phyloP scores from a whole-genome alignment of 1,284 basidiomycete genomes.

The Malassezia sympodialis region DNA sequence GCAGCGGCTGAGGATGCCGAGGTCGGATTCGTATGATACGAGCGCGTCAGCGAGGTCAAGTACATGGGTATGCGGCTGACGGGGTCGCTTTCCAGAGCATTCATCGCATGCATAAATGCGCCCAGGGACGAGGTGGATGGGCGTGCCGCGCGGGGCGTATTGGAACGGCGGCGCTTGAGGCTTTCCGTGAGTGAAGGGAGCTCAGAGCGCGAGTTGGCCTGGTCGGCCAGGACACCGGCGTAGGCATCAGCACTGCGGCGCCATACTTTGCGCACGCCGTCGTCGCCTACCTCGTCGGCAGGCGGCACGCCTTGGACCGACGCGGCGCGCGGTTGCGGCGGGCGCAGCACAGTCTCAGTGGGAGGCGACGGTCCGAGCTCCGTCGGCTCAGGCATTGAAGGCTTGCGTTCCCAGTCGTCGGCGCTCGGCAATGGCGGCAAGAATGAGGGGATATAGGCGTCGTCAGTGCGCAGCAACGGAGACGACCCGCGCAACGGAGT shows the following conservation, averaged over 20 bases:
- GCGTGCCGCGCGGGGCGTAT: neutral
- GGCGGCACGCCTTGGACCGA: neutral
- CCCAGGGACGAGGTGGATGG: conserved; percentile 24
- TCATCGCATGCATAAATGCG: conserved; percentile 34
- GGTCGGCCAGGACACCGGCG: conserved; percentile 3
- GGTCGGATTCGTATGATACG: conserved; percentile 20
- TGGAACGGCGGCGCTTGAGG: neutral
- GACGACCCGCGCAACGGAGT: no score
- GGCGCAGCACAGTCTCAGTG: neutral
- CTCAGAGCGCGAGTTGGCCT: neutral
- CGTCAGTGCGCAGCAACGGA: neutral
- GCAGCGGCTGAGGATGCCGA: conserved; percentile 12
- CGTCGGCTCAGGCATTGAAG: neutral
- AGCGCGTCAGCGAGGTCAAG: conserved; percentile 27
- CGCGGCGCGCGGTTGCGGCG: neutral
- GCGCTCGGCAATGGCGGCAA: conserved; percentile 1
- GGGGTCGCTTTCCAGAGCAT: conserved; percentile 27
- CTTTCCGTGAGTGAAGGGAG: neutral
- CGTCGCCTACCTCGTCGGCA: conserved; percentile 4
- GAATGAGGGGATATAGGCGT: conserved; percentile 9
- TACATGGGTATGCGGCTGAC: conserved; percentile 21
- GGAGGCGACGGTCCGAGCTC: neutral
- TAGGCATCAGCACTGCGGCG: conserved; percentile 2
- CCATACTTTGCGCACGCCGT: conserved; percentile 15
- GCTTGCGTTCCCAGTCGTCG: neutral